A percentile compares a stretch with the other conserved stretches of the same genome.
Conservation (phyloP, 352 stramenopile genomes). For the Globisporangium recalcitrans region DNA sequence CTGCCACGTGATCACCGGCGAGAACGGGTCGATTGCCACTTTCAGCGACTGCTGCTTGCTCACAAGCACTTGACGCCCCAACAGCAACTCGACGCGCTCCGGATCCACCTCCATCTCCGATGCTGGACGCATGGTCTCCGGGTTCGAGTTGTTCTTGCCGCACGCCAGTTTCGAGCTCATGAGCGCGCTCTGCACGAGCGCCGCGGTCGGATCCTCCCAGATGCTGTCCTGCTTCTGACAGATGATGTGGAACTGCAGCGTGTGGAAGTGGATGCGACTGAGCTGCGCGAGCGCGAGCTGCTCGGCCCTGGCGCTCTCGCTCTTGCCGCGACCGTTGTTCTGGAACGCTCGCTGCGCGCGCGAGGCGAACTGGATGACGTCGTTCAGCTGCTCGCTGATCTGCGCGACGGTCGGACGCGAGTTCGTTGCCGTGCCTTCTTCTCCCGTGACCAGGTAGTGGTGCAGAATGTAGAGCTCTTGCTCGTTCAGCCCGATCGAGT, state of each 20-base stretch:
- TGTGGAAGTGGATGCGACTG: constrained; percentile 83
- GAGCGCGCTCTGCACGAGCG: constrained; percentile 67
- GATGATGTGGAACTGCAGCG: constrained; percentile 83
- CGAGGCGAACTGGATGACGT: constrained; percentile 57
- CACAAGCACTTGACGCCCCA: constrained; percentile 48
- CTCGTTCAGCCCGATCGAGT: constrained; percentile 80
- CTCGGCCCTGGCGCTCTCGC: constrained; percentile 12
- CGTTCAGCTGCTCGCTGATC: constrained; percentile 65
- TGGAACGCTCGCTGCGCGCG: constrained; percentile 44
- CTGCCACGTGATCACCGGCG: constrained; percentile 58
- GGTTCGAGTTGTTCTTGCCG: constrained; percentile 41
- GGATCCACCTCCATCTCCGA: constrained; percentile 67
- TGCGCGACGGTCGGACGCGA: constrained; percentile 67
- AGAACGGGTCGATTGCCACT: constrained; percentile 62
- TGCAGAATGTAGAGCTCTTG: constrained; percentile 82
- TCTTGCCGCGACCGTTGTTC: constrained; percentile 18
- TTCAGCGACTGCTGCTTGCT: constrained; percentile 49
- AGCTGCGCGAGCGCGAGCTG: constrained; percentile 52
- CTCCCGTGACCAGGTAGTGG: constrained; percentile 71
- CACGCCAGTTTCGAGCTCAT: constrained; percentile 83
- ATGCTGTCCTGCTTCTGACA: constrained; percentile 59
- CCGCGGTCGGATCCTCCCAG: constrained; percentile 66
- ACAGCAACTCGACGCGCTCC: constrained; percentile 61
- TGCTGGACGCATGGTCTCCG: constrained; percentile 46
- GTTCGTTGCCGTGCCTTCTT: constrained; percentile 68